Evolutionary conservation across 1,284 basidiomycete species (phyloP).

Genomic region (Cryptococcus floricola): DNA sequence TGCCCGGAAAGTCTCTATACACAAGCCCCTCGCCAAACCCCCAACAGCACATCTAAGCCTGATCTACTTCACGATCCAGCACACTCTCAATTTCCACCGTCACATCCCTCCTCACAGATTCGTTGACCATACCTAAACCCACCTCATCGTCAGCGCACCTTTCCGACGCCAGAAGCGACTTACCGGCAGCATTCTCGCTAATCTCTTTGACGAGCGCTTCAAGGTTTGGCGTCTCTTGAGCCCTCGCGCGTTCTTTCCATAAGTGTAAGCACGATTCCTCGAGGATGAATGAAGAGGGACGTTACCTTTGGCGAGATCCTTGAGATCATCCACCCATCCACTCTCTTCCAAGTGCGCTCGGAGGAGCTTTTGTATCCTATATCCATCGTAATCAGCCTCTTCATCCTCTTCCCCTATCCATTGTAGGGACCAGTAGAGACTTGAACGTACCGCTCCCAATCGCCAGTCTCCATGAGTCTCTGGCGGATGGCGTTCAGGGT

Average conservation of each 20-base stretch:
- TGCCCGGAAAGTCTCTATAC: no score
- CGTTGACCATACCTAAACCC: conserved; percentile 17
- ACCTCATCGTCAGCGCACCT: conserved; percentile 2
- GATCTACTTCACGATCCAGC: conserved; percentile 41
- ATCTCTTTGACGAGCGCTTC: conserved; percentile 32
- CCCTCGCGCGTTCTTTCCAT: conserved; percentile 32
- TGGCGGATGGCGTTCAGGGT: conserved; percentile 36
- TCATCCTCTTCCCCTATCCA: background rate
- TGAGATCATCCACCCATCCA: conserved; percentile 44
- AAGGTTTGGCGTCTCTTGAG: conserved; percentile 34
- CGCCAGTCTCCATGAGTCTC: conserved; percentile 42
- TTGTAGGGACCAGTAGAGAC: background rate
- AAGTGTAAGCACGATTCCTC: background rate
- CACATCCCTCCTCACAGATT: conserved; percentile 19
- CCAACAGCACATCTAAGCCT: conserved; percentile 14
- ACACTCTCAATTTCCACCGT: conserved; percentile 40
- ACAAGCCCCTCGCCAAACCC: no score
- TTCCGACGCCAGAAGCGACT: conserved; percentile 11
- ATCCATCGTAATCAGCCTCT: background rate
- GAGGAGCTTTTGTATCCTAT: conserved; percentile 36
- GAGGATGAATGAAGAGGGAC: background rate
- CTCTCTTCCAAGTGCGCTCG: conserved; percentile 32
- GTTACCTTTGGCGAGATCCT: conserved; percentile 44
- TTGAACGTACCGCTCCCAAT: conserved; percentile 41
- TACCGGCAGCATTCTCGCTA: conserved; percentile 29